phyloP scores from a whole-genome alignment of 1,139 yeast genomes.

The Pichia sp. region DNA sequence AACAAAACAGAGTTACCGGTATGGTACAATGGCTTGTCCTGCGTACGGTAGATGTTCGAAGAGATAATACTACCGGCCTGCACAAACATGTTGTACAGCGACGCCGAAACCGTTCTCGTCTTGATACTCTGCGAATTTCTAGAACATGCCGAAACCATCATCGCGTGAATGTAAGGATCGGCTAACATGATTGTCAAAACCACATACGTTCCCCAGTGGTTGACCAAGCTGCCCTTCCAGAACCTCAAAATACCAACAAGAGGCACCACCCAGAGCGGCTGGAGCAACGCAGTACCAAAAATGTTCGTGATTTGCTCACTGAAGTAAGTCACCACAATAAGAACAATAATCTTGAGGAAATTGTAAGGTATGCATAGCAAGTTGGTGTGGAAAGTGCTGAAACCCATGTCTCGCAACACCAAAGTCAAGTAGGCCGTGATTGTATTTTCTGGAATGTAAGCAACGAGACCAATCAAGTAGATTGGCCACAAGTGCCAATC shows the following conservation, averaged over 20 bases:
- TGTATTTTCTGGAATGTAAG: conserved; percentile 43
- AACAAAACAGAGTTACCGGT: conserved; percentile 49
- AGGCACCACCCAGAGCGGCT: conserved; percentile 41
- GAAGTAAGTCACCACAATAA: conserved; percentile 37
- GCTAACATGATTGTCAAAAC: conserved; percentile 46
- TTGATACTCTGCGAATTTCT: conserved; percentile 57
- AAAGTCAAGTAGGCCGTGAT: conserved; percentile 48
- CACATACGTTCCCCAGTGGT: conserved; percentile 52
- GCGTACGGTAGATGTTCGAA: conserved; percentile 51
- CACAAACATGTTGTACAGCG: conserved; percentile 58
- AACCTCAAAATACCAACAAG: conserved; percentile 41
- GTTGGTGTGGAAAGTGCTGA: conserved; percentile 51
- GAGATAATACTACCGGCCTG: conserved; percentile 52
- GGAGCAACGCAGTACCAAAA: conserved; percentile 34
- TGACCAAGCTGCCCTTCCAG: conserved; percentile 47
- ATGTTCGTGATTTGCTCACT: conserved; percentile 41
- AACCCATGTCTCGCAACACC: conserved; percentile 49
- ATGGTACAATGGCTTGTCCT: conserved; percentile 55
- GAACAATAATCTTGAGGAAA: conserved; percentile 36
- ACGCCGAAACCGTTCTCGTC: conserved; percentile 56
- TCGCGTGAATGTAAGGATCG: conserved; percentile 50
- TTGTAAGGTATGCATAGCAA: conserved; percentile 50
- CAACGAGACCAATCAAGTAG: conserved; percentile 47
- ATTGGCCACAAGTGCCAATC: conserved; percentile 63
- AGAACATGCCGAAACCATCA: conserved; percentile 58